phyloP scores from a whole-genome alignment of 148 eudicot species.

The Tetragonia tetragonoides region DNA sequence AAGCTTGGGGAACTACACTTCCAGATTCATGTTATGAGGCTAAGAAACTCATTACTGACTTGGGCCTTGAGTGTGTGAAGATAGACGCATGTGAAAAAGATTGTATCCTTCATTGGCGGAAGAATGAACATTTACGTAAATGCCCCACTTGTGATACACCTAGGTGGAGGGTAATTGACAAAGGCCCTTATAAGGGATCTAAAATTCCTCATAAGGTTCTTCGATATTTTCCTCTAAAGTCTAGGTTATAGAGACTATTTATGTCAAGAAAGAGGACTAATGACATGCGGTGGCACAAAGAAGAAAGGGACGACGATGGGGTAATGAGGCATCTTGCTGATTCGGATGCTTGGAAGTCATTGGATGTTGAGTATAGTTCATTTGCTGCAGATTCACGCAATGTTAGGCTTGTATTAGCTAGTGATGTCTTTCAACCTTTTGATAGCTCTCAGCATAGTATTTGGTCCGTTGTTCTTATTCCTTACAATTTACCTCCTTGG shows the following conservation, averaged over 20 bases:
- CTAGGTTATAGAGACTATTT: not conserved
- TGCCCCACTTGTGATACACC: too few species aligned
- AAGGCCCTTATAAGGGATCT: too few species aligned
- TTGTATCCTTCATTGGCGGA: conserved; percentile 20
- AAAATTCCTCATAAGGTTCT: too few species aligned
- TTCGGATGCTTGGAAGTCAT: conserved; percentile 13
- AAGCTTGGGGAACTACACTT: too few species aligned
- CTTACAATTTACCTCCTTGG: conserved; percentile 9
- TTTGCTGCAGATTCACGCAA: conserved; percentile 28
- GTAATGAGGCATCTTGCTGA: conserved; percentile 17
- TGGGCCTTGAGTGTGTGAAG: conserved; percentile 23
- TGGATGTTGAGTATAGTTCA: not conserved
- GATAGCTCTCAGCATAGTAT: not conserved
- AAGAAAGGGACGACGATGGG: conserved; percentile 9
- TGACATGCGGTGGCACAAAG: conserved; percentile 26
- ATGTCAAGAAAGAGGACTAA: conserved; percentile 14
- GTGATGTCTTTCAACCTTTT: conserved; percentile 27
- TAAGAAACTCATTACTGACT: not conserved
- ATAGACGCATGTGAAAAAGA: conserved; percentile 23
- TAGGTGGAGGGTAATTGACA: too few species aligned
- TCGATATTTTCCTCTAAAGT: too few species aligned
- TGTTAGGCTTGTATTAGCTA: conserved; percentile 27
- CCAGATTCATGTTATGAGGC: too few species aligned
- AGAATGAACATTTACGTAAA: not conserved
- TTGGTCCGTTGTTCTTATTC: not conserved